phyloP scores from a whole-genome alignment of 306 rosid genomes.

The Prunus padus region DNA sequence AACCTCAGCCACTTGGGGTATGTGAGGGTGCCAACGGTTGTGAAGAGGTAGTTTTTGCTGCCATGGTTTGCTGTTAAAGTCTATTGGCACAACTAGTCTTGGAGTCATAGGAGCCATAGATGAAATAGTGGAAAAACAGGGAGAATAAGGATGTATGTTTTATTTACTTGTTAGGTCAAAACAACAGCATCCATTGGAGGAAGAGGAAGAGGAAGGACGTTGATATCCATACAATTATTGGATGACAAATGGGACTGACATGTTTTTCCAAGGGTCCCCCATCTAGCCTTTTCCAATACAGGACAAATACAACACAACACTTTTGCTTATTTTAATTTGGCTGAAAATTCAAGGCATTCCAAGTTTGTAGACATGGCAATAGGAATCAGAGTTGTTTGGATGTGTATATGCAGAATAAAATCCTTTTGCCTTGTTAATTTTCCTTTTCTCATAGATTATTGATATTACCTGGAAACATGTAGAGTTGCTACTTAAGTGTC shows the following conservation, averaged over 20 bases:
- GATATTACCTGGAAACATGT: background rate
- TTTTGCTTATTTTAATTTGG: background rate
- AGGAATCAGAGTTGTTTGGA: background rate
- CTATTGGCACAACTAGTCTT: slow-evolving; percentile 58
- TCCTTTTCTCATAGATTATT: background rate
- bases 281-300: background rate
- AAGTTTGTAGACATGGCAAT: background rate
- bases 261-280: slow-evolving; percentile 2
- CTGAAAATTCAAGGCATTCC: background rate
- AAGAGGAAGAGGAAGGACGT: background rate
- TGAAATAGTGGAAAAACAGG: background rate
- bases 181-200: slow-evolving; percentile 9
- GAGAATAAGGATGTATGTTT: background rate
- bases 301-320: background rate
- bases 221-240: slow-evolving; percentile 6
- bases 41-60: slow-evolving; percentile 72
- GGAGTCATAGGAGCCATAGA: slow-evolving; percentile 71
- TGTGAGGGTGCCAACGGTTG: slow-evolving; percentile 84
- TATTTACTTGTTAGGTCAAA: background rate
- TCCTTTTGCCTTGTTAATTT: background rate
- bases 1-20: slow-evolving; percentile 58
- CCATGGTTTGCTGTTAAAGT: slow-evolving; percentile 67
- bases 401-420: background rate
- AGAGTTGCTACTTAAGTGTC: background rate
- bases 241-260: slow-evolving; percentile 25